Conservation (phyloP, 768 basidiomycete species). For the Lyophyllum semitale region DNA sequence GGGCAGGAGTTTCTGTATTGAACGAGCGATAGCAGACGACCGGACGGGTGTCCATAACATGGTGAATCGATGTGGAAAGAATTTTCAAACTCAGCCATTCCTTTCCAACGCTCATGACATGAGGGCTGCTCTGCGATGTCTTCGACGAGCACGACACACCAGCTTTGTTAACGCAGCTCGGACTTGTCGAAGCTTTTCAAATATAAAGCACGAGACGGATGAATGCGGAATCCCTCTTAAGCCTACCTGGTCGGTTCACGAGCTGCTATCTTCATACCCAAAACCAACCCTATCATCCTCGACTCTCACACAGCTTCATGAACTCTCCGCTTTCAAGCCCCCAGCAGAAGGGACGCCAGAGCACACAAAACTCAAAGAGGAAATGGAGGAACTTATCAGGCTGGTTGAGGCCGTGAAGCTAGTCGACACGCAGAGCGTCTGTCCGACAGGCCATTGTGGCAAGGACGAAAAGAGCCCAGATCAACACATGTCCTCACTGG, state of each 20-base stretch:
- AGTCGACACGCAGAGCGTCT: slow-evolving; percentile 44
- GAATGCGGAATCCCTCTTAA: slow-evolving; percentile 60
- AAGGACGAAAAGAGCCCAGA: slow-evolving; percentile 39
- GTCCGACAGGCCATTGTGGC: slow-evolving; percentile 33
- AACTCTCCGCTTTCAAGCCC: slow-evolving; percentile 71
- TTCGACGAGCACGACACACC: slow-evolving; percentile 16
- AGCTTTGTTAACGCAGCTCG: slow-evolving; percentile 10
- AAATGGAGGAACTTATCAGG: slow-evolving; percentile 71
- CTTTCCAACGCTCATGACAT: slow-evolving; percentile 20
- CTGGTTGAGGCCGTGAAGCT: slow-evolving; percentile 83
- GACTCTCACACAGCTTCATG: slow-evolving; percentile 65
- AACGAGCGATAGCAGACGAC: slow-evolving; percentile 29
- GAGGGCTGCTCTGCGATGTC: slow-evolving; percentile 23
- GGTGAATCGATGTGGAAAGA: slow-evolving; percentile 15
- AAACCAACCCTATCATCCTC: slow-evolving; percentile 57
- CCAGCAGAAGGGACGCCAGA: slow-evolving; percentile 60
- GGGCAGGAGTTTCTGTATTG: slow-evolving; percentile 62
- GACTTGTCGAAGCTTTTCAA: slow-evolving; percentile 6
- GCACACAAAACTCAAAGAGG: slow-evolving; percentile 49
- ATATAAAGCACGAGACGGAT: slow-evolving; percentile 41
- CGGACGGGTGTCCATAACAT: slow-evolving; percentile 40
- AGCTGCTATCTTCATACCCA: slow-evolving; percentile 77
- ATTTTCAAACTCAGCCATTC: slow-evolving; percentile 25
- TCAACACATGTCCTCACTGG: slow-evolving; percentile 20
- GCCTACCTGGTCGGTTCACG: slow-evolving; percentile 81